Conservation (phyloP, 768 basidiomycete genomes). For the Rhodotorula taiwanensis region DNA sequence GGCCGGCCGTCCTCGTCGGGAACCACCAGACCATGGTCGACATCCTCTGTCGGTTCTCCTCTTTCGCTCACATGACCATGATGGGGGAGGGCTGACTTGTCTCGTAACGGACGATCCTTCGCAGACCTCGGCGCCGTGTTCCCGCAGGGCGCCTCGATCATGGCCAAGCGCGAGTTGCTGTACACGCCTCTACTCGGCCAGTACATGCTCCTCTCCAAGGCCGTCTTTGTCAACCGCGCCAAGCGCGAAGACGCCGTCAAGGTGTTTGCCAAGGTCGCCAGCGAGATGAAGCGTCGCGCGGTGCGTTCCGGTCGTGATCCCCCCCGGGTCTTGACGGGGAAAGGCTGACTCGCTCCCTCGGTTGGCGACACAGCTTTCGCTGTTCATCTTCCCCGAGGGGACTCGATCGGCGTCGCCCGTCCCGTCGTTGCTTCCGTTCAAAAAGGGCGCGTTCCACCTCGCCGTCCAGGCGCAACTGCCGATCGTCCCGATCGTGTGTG, state of each 20-base stretch:
- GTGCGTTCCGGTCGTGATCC: slow-evolving; percentile 35
- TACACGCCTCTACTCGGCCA: slow-evolving; percentile 78
- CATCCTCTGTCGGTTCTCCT: slow-evolving; percentile 56
- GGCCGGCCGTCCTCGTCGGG: slow-evolving; percentile 52
- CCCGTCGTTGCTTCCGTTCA: slow-evolving; percentile 73
- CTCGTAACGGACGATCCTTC: too few species aligned
- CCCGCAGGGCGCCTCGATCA: slow-evolving; percentile 73
- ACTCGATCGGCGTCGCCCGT: slow-evolving; percentile 67
- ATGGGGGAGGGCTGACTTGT: too few species aligned
- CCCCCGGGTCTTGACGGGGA: background rate
- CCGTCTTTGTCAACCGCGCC: slow-evolving; percentile 77
- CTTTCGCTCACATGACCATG: background rate
- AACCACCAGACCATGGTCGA: slow-evolving; percentile 96
- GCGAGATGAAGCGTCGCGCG: slow-evolving; percentile 59
- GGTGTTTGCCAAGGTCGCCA: slow-evolving; percentile 61
- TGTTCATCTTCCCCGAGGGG: slow-evolving; percentile 97
- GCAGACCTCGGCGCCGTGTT: slow-evolving; percentile 57
- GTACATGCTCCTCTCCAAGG: slow-evolving; percentile 77
- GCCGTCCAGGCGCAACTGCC: slow-evolving; percentile 86
- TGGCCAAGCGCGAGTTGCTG: slow-evolving; percentile 84
- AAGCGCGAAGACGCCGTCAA: slow-evolving; percentile 62
- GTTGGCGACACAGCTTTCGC: slow-evolving; percentile 60
- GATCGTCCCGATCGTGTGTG: slow-evolving; percentile 80
- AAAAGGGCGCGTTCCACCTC: slow-evolving; percentile 97
- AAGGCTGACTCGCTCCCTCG: too few species aligned